Base-by-base conservation (phyloP, 179 eudicot genomes). In the Actinidia chinensis region DNA sequence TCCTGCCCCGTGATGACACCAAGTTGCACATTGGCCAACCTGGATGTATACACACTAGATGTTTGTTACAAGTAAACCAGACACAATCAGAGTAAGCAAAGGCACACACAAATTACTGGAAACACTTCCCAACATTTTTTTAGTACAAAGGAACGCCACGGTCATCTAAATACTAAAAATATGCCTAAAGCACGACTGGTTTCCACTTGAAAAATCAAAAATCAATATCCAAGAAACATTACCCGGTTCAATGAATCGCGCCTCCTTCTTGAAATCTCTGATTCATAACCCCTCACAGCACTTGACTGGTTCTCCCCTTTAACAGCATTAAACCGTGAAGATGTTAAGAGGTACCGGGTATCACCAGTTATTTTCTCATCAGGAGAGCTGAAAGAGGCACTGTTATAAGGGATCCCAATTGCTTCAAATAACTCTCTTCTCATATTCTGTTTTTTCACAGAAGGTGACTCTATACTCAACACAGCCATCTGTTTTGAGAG, bases 201-300 rank as follows among this genome's bases (percentile, higher is more conserved):
- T 58, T n/a, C 46, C 25, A 12, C 18, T 44, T 4, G 52, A 20
- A 46, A 9, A 75, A 58, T 48, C 11, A 67, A 7, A 78, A 3
- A 9, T 18, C 52, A 15, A 66, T 60, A 13, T 13, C 23, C 22
- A 63, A 75, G 64, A 50, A 65, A 73, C 72, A 64, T 84, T 89
- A 96, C 99, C 90, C 70, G 86, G 78, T 90, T 97, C 56, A 96
- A 83, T 23, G 99, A 96, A 79, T 96, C 93, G 66, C 97, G 88
- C 80, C 97, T 85, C 76, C 98, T 86, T 83, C 99, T 94, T 68
- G 90, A 89, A 75, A 91, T 89, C 76, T 96, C 97, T 65, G 87
- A 87, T 71, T 88, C 98, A 83, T 52, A 85, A 84, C 69, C 82
- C 81, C 85, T 87, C 54, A 73, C 44, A 77, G 79, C 83, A 82